A percentile compares a stretch with the other conserved stretches of the same genome.
phyloP scores from a whole-genome alignment of 768 basidiomycete genomes.

The Leccinum barrowsii region DNA sequence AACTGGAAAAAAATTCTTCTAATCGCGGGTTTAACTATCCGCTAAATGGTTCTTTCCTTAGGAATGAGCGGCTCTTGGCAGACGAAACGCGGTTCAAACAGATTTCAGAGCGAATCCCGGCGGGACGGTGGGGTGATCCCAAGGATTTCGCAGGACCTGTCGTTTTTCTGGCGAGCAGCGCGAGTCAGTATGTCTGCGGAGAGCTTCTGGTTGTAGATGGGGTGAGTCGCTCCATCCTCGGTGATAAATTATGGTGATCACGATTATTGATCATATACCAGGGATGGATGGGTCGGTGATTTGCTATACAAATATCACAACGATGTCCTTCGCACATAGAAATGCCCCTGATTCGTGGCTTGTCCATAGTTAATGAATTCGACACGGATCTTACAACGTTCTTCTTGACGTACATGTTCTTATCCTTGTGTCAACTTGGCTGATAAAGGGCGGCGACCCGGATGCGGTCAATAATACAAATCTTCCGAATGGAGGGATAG shows the following conservation, averaged over 20 bases:
- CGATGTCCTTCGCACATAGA: slow-evolving; percentile 1
- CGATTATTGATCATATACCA: slow-evolving; percentile 22
- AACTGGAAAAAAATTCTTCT: not conserved
- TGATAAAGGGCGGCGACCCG: slow-evolving; percentile 4
- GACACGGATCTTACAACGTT: not conserved
- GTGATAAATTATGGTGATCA: slow-evolving; percentile 1
- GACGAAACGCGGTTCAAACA: slow-evolving; percentile 60
- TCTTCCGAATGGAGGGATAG: slow-evolving; percentile 6
- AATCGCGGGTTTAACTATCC: slow-evolving; percentile 3
- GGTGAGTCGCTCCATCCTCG: slow-evolving; percentile 38
- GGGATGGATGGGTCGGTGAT: slow-evolving; percentile 62
- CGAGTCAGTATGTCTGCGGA: slow-evolving; percentile 66
- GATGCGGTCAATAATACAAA: slow-evolving; percentile 3
- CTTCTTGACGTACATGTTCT: slow-evolving; percentile 17
- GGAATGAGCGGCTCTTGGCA: slow-evolving; percentile 62
- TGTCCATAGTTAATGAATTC: not conserved
- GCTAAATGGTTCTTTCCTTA: slow-evolving; percentile 27
- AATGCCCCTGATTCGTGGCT: not conserved
- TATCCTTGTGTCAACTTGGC: slow-evolving; percentile 5
- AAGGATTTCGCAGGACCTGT: slow-evolving; percentile 65
- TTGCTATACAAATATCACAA: slow-evolving; percentile 1
- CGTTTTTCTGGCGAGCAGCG: slow-evolving; percentile 61
- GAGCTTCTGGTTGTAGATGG: slow-evolving; percentile 68
- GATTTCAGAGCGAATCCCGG: slow-evolving; percentile 70
- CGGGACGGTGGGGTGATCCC: slow-evolving; percentile 64